These are phyloP conservation scores for Aspergillus heteromorphus DNA, from an alignment of 495 filamentous ascomycete species.

Conservation along the genomic window DNA sequence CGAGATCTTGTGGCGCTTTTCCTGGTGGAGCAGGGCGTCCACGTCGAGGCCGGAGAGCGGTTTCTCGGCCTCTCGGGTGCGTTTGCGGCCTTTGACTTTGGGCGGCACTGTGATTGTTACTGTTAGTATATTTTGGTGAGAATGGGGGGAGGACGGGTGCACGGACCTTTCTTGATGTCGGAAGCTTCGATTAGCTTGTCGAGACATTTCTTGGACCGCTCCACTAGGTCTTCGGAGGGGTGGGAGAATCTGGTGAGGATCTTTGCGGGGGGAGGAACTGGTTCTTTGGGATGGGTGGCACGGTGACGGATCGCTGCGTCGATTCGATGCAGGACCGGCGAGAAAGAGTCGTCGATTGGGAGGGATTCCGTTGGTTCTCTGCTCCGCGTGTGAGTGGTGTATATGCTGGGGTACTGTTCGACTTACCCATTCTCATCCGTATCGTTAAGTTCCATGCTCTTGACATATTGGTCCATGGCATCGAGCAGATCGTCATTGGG, in stretches of 20 bases:
- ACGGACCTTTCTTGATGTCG: constrained; percentile 77
- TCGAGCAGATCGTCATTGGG: constrained; percentile 66
- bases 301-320: constrained; percentile 78
- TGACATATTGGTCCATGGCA: constrained; percentile 87
- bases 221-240: constrained; percentile 61
- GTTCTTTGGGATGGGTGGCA: constrained; percentile 66
- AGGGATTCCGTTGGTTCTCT: constrained; percentile 70
- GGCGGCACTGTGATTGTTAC: constrained; percentile 60
- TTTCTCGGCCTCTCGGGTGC: constrained; percentile 63
- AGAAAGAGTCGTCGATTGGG: constrained; percentile 76
- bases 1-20: constrained; percentile 63
- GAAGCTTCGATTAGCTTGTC: constrained; percentile 61
- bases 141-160: not conserved
- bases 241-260: constrained; percentile 69
- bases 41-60: constrained; percentile 91
- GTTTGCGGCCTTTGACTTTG: constrained; percentile 70
- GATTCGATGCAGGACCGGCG: constrained; percentile 87
- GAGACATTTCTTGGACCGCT: constrained; percentile 49
- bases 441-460: constrained; percentile 80
- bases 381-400: not conserved
- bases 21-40: constrained; percentile 62
- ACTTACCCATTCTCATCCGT: constrained; percentile 68
- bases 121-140: not conserved
- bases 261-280: constrained; percentile 59
- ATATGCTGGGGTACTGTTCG: not conserved